These are phyloP conservation scores for Phoma sp. DNA, from an alignment of 2,329 filamentous ascomycete genomes.

Conservation along the genomic window DNA sequence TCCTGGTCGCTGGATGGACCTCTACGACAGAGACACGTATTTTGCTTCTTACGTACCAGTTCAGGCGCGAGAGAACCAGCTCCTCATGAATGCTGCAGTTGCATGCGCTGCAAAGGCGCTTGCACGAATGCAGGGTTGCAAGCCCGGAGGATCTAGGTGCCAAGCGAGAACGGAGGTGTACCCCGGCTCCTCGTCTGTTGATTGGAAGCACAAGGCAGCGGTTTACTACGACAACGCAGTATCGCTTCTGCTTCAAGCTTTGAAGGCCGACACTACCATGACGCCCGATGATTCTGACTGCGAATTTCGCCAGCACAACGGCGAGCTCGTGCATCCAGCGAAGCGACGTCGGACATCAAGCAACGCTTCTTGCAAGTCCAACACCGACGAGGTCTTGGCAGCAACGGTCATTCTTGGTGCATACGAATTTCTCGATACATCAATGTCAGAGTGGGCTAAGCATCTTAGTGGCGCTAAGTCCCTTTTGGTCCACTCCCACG, in stretches of 20 bases:
- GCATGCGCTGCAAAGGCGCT: slow-evolving; percentile 68
- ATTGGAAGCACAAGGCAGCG: slow-evolving; percentile 66
- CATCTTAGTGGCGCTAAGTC: slow-evolving; percentile 71
- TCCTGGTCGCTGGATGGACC: slow-evolving; percentile 65
- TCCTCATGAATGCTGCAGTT: slow-evolving; percentile 62
- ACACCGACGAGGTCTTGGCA: slow-evolving; percentile 66
- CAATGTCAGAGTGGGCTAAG: slow-evolving; percentile 66
- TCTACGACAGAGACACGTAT: slow-evolving; percentile 63
- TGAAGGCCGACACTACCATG: slow-evolving; percentile 41
- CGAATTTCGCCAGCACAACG: slow-evolving; percentile 25
- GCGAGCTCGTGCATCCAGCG: slow-evolving; percentile 24
- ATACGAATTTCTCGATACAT: slow-evolving; percentile 71
- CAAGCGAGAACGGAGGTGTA: slow-evolving; percentile 61
- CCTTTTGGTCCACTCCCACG: slow-evolving; percentile 62
- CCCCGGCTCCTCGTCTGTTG: slow-evolving; percentile 54
- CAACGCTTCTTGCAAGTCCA: slow-evolving; percentile 48
- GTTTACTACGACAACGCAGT: slow-evolving; percentile 67
- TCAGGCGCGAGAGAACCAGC: slow-evolving; percentile 58
- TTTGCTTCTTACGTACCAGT: slow-evolving; percentile 66
- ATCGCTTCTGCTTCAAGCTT: slow-evolving; percentile 52
- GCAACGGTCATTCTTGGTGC: slow-evolving; percentile 71
- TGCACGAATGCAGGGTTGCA: slow-evolving; percentile 59
- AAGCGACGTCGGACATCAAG: slow-evolving; percentile 54
- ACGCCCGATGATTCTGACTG: slow-evolving; percentile 40
- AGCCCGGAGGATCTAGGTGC: slow-evolving; percentile 54